Base-by-base conservation (phyloP, 805 yeast genomes). In the Saturnispora gosingensis region DNA sequence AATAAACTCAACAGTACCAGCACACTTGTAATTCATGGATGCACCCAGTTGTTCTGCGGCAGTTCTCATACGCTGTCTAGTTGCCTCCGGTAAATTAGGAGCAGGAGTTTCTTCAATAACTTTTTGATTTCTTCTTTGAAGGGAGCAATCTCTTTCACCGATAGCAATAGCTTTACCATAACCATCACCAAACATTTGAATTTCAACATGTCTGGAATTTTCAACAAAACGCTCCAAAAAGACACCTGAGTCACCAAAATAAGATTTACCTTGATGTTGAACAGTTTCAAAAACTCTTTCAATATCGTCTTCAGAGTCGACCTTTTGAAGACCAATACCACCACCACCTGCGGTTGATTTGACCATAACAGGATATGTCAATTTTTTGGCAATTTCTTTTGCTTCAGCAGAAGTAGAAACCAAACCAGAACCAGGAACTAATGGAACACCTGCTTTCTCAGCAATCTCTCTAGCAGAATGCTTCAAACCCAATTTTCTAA, bases 261-360 rank as follows among this genome's bases (percentile, higher is more conserved):
- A 91, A 0, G 95, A 79, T 64, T 81, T 76, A 57, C 97, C 99
- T 70, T 89, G 97, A 69, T 89, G 97, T 64, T 88, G 84, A 43
- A 93, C 98, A 9, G 96, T 83, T 61, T 80, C 85, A 69, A 88
- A 91, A 13, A 90, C 95, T 55, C 85, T 72, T 69, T 81, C 87
- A 56, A 93, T 81, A 54, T 93, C 97, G 18, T 67, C 81, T 58
- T 79, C 86, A 35, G 81, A 76, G 62, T 90, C 96, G 53, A 90
- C 97, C 65, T 89, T 86, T 68, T 91, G 97, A 59, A 91, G 73
- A 57, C 99, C 99, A 63, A 91, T 91, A 70, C 99, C 99, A 69
- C 99, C 99, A 63, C 99, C 99, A 66, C 99, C 99, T 25, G 98
- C 98, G 55, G 99, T 93, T 25, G 96, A 85, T 69, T 91, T 91